phyloP scores from a whole-genome alignment of 768 basidiomycete genomes.

The Lentinula sp. region DNA sequence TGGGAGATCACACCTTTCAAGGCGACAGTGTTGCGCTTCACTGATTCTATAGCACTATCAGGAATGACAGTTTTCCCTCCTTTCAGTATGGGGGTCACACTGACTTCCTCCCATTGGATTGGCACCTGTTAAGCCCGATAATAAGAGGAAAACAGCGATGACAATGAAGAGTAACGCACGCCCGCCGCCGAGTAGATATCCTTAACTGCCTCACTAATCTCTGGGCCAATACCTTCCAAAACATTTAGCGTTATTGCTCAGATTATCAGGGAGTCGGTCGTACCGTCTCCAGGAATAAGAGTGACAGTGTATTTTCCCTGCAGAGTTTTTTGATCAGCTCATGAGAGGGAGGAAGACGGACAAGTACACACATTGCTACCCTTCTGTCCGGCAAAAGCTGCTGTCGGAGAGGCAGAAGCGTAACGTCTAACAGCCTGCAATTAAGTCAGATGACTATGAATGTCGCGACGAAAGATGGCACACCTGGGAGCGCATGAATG shows the following conservation, averaged over 20 bases:
- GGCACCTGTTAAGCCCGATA: constrained; percentile 60
- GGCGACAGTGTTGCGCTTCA: constrained; percentile 96
- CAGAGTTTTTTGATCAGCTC: not conserved
- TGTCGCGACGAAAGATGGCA: not conserved
- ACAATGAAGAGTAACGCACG: constrained; percentile 30
- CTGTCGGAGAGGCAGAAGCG: constrained; percentile 76
- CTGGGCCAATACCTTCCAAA: constrained; percentile 87
- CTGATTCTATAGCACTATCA: constrained; percentile 80
- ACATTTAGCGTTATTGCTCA: constrained; percentile 1
- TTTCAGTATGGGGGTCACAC: constrained; percentile 89
- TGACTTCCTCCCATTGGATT: constrained; percentile 99
- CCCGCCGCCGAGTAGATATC: constrained; percentile 86
- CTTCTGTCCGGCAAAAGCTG: constrained; percentile 88
- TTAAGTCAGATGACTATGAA: constrained; percentile 9
- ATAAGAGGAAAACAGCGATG: not conserved
- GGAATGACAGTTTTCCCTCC: constrained; percentile 97
- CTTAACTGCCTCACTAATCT: constrained; percentile 96
- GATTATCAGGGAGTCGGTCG: constrained; percentile 12
- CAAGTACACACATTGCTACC: constrained; percentile 63
- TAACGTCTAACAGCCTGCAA: constrained; percentile 52
- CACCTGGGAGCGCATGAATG: constrained; percentile 45
- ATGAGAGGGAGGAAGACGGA: not conserved
- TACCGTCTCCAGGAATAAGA: constrained; percentile 94
- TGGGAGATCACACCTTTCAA: constrained; percentile 68
- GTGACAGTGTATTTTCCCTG: constrained; percentile 98